These are phyloP conservation scores for Wickerhamiella spandovensis DNA, from an alignment of 805 yeast species.

Conservation along the genomic window DNA sequence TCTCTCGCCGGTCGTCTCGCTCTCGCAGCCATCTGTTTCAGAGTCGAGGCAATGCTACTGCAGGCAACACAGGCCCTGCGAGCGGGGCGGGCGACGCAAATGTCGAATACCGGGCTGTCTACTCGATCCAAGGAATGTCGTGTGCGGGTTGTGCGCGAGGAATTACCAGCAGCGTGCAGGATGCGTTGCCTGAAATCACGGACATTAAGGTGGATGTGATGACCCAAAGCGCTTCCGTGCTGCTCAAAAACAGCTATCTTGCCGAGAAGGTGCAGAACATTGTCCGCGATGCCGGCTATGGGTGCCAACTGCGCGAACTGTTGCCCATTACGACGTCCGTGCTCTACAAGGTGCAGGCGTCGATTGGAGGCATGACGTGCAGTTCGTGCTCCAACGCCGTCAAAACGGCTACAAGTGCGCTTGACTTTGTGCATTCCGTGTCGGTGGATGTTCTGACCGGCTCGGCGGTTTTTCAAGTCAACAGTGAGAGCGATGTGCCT, in stretches of 20 bases:
- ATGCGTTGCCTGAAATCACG: conserved; percentile 21
- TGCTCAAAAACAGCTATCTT: conserved; percentile 39
- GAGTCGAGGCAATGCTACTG: not conserved
- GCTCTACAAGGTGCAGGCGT: conserved; percentile 39
- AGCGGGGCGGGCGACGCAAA: not conserved
- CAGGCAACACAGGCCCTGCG: not conserved
- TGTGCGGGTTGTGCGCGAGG: conserved; percentile 47
- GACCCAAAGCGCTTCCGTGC: conserved; percentile 39
- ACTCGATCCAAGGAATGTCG: conserved; percentile 53
- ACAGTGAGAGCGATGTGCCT: conserved; percentile 26
- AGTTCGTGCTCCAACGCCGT: conserved; percentile 56
- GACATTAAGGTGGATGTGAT: conserved; percentile 39
- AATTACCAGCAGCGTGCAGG: conserved; percentile 31
- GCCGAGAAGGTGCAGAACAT: conserved; percentile 36
- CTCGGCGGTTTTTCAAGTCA: conserved; percentile 45
- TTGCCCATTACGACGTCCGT: conserved; percentile 40
- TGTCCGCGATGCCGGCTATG: conserved; percentile 35
- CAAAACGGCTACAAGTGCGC: conserved; percentile 27
- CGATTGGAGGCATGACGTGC: conserved; percentile 65
- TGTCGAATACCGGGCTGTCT: conserved; percentile 33
- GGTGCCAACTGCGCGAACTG: conserved; percentile 42
- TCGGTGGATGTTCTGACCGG: conserved; percentile 48
- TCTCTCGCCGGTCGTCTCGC: not conserved
- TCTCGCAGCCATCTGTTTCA: not conserved
- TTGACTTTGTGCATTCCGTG: conserved; percentile 41